Evolutionary conservation across 495 filamentous ascomycete genomes (phyloP), one percentile per base, ranked within the genome.

Genomic region (Barbatosphaeria neglecta): DNA sequence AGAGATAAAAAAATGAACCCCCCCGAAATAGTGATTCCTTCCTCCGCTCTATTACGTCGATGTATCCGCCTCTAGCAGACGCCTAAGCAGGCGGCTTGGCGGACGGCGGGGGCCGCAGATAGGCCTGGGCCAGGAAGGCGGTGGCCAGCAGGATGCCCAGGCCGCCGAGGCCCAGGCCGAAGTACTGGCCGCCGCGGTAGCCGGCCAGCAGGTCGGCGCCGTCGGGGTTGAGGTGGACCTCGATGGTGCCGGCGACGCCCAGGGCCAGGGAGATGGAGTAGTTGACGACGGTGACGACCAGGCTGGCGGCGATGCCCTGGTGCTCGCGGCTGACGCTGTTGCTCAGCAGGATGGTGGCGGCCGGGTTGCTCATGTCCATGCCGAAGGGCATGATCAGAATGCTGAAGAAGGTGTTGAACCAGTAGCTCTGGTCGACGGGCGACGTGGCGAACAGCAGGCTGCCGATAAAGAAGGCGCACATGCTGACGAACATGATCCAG

Each of bases 401-500:
- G 15, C 59, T 58, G 15, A 83, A 66, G 48, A 84, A 85, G 1
- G 67, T 67, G 49, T 78, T 75, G 0, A 61, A 67, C 82, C 80
- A 85, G 59, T 83, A 80, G 2, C 53, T 72, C 51, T 77, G 69
- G 15, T 61, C 24, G 0, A 72, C 59, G 0, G 72, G 73, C 1
- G 61, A 59, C 5, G 67, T 74, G 16, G 70, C 73, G 11, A 74
- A 54, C 15, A 80, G 54, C 9, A 67, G 55, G 23, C 58, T 55
- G 11, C 73, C 72, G 7, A 60, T 54, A 10, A 60, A 65, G 47
- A 80, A 80, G 3, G 61, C 64, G 4, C 54, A 43, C 64, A 78
- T 70, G 22, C 75, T 63, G n/a, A 64, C 55, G 33, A 72, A 50
- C 69, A 80, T 75, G 22, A 77, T 64, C 37, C 65, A 55, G 20